Base-by-base conservation (phyloP, 495 filamentous ascomycete species). In the Astrocystis sublimbata region DNA sequence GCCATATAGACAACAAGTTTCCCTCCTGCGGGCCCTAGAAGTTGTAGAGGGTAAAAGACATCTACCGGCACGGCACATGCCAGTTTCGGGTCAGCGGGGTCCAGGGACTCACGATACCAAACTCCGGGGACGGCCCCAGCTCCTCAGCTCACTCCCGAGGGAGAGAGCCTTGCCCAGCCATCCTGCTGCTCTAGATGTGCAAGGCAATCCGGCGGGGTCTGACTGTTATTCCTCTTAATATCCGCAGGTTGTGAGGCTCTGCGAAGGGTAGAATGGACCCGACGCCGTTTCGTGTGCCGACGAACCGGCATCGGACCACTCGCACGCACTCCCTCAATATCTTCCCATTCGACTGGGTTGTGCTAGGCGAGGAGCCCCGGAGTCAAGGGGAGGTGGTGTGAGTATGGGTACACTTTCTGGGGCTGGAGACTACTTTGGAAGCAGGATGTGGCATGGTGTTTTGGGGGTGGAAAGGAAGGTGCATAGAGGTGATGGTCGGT, bases 351-450 rank as follows among this genome's bases (percentile, higher is more conserved):
- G n/a, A 49, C 40, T 15, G 40, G 40, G 40, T 42, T 42, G 40
- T 42, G 40, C 40, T 42, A n/a, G 15, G 40, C 40, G 40, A 42
- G 45, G 45, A n/a, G 10, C 45, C 45, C 45, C 45, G 23, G 45
- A 49, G 45, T 30, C 45, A 49, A 28, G 6, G 2, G 19, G 45
- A 49, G 45, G 45, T 26, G 45, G 45, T 26, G 45, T 30, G 24
- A 49, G 45, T 49, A 49, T 49, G 45, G 30, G 45, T 49, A 49
- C 45, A 26, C 24, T 49, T 49, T 49, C 45, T 49, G 45, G 9
- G 24, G 23, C 45, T 49, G 45, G 45, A 30, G 45, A 30, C 45
- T 49, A 49, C 45, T 45, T 45, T 30, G 45, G 45, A 26, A 30
- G 45, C 24, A 30, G 12, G 45, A 30, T n/a, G 12, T 30, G 21